Conservation (phyloP, 352 stramenopile genomes). For the Globisporangium nunn region DNA sequence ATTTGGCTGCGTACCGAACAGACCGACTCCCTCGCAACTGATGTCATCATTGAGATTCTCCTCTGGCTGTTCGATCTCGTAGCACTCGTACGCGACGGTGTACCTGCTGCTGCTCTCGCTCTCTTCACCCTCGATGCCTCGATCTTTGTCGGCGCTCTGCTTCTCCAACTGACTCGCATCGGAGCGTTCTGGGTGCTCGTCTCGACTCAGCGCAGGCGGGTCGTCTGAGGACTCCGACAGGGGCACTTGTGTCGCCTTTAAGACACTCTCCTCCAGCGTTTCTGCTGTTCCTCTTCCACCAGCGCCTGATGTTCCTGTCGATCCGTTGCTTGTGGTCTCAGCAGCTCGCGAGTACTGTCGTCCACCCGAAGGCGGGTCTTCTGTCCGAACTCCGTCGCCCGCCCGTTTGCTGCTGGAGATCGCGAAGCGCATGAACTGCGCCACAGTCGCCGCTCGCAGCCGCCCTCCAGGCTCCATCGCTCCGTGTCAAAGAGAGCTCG, state of each 20-base stretch:
- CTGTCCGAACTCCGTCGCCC: too few relatives aligned
- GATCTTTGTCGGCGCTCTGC: not conserved
- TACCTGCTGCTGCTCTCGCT: slow-evolving; percentile 1
- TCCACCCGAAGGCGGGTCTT: too few relatives aligned
- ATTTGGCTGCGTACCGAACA: too few relatives aligned
- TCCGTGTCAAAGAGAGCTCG: too few relatives aligned
- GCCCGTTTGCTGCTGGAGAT: slow-evolving; percentile 4
- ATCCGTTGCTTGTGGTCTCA: too few relatives aligned
- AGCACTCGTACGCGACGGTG: not conserved
- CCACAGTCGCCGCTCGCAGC: slow-evolving; percentile 20
- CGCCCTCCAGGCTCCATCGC: slow-evolving; percentile 3
- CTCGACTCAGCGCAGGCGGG: not conserved
- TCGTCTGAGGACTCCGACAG: not conserved
- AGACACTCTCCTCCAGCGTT: too few relatives aligned
- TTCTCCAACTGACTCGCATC: too few relatives aligned
- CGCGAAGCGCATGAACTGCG: slow-evolving; percentile 35
- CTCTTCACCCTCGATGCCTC: not conserved
- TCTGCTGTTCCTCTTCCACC: too few relatives aligned
- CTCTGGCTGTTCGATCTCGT: not conserved
- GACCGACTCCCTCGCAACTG: too few relatives aligned
- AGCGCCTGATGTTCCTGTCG: too few relatives aligned
- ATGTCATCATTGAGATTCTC: too few relatives aligned
- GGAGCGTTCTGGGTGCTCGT: not conserved
- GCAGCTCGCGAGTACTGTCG: too few relatives aligned
- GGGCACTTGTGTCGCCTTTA: not conserved